Conservation (phyloP, 139 green algal species). For the Zygnema circumcarinatum region DNA sequence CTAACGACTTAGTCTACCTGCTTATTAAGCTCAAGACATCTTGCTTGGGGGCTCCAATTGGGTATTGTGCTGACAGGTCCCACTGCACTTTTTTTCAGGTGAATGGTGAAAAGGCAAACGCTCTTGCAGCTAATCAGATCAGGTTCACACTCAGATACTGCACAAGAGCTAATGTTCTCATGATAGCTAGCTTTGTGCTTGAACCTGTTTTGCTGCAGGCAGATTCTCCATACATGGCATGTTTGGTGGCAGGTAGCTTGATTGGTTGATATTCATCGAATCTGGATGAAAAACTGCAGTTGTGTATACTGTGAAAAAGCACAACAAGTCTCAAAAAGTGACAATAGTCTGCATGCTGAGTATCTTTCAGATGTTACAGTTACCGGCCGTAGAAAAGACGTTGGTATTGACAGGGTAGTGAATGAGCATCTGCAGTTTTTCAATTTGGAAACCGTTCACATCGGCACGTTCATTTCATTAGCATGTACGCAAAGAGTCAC, state of each 20-base stretch:
- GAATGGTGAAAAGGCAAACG: slow-evolving; percentile 14
- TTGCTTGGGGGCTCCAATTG: not conserved
- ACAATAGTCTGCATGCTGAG: too few species aligned
- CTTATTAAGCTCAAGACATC: slow-evolving; percentile 24
- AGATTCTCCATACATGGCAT: not conserved
- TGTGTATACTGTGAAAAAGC: not conserved
- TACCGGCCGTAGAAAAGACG: too few species aligned
- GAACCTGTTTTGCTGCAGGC: not conserved
- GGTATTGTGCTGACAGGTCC: not conserved
- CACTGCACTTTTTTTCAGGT: slow-evolving; percentile 2
- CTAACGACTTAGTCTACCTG: slow-evolving; percentile 51
- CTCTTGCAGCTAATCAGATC: slow-evolving; percentile 8
- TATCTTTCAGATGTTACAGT: too few species aligned
- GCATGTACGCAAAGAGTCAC: not conserved
- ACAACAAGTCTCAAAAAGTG: too few species aligned
- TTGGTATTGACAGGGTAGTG: too few species aligned
- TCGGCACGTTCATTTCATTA: not conserved
- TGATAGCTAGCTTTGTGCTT: not conserved
- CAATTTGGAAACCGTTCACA: not conserved
- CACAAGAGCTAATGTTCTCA: not conserved
- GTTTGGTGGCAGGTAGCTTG: not conserved
- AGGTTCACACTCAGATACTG: slow-evolving; percentile 1
- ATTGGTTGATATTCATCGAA: not conserved
- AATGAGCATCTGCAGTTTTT: too few species aligned
- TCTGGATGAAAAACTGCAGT: not conserved